Evolutionary conservation across 2,329 filamentous ascomycete species (phyloP).

Genomic region (Coniochaeta ligniaria): DNA sequence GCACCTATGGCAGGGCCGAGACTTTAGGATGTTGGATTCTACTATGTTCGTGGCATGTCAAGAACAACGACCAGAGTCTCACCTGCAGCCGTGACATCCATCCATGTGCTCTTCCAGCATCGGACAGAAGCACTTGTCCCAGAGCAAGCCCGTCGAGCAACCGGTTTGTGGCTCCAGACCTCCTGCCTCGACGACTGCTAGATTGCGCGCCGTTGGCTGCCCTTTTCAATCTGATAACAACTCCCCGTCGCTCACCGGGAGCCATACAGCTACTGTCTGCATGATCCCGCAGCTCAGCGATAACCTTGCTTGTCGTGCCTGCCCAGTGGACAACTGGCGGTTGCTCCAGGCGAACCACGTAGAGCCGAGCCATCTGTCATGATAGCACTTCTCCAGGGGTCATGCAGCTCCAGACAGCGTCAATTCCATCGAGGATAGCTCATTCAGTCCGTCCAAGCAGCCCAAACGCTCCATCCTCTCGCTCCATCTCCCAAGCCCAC

Average conservation of each 20-base stretch:
- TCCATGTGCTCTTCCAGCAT: not conserved
- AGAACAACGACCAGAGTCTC: not conserved
- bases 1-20: not conserved
- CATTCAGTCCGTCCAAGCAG: not conserved
- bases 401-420: not conserved
- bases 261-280: not conserved
- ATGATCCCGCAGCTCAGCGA: not conserved
- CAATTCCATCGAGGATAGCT: not conserved
- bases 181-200: too few relatives aligned
- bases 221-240: too few relatives aligned
- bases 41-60: not conserved
- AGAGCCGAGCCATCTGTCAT: too few relatives aligned
- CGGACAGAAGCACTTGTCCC: too few relatives aligned
- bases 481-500: constrained; percentile 19
- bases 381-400: not conserved
- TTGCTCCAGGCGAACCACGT: too few relatives aligned
- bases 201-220: too few relatives aligned
- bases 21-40: not conserved
- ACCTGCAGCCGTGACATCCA: not conserved
- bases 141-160: too few relatives aligned
- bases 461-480: not conserved
- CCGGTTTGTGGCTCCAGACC: too few relatives aligned
- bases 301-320: not conserved
- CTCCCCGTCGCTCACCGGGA: too few relatives aligned
- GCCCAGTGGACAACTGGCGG: not conserved